phyloP scores from a whole-genome alignment of 2,329 filamentous ascomycete genomes.

The Lasiodiplodia sp. region DNA sequence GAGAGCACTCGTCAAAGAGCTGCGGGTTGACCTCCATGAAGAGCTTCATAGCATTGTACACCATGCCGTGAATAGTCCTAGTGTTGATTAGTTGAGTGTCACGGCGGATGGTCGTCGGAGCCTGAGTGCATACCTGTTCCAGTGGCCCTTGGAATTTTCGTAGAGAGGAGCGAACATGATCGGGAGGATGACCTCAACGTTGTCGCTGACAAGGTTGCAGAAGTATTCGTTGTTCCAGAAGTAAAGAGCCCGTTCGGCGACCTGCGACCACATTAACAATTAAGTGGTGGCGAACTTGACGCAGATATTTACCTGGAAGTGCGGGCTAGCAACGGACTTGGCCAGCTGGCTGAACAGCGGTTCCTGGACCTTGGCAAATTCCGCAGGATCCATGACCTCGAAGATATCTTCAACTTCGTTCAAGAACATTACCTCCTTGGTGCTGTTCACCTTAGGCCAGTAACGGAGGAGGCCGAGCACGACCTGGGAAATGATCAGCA shows the following conservation, averaged over 20 bases:
- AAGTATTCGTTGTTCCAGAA: constrained; percentile 99
- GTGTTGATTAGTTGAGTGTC: constrained; percentile 41
- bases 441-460: constrained; percentile 99
- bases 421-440: constrained; percentile 99
- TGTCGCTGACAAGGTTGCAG: constrained; percentile 98
- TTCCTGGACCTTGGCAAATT: constrained; percentile 98
- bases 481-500: constrained; percentile 63
- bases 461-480: constrained; percentile 93
- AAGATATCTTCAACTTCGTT: constrained; percentile 99
- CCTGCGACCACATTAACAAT: constrained; percentile 53
- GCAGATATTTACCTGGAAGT: constrained; percentile 75
- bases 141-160: constrained; percentile 98
- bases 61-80: constrained; percentile 99
- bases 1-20: constrained; percentile 97
- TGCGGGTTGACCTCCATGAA: constrained; percentile 99
- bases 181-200: constrained; percentile 95
- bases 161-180: constrained; percentile 99
- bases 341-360: constrained; percentile 96
- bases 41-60: constrained; percentile 99
- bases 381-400: constrained; percentile 98
- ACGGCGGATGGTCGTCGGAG: neutral
- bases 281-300: constrained; percentile 30
- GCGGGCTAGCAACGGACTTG: constrained; percentile 96
- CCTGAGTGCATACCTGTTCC: constrained; percentile 78
- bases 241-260: constrained; percentile 94